Conservation (phyloP, 371 early-diverging fungal species). For the Blakeslea trispora region DNA sequence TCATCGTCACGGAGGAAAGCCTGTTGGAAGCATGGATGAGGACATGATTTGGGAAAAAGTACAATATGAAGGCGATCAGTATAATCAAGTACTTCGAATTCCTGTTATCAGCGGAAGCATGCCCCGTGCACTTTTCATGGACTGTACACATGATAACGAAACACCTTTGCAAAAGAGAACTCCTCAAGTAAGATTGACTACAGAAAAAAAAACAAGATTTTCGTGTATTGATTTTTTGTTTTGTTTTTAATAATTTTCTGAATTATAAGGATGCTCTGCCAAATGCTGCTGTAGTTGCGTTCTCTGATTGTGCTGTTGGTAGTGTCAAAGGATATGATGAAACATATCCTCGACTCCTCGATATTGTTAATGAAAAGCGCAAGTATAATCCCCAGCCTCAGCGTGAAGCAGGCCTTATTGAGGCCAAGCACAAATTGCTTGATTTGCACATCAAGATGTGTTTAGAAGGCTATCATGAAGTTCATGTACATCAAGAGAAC, state of each 20-base stretch:
- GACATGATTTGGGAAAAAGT: conserved; percentile 57
- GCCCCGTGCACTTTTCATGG: conserved; percentile 96
- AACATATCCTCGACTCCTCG: conserved; percentile 79
- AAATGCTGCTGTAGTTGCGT: conserved; percentile 88
- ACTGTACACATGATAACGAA: conserved; percentile 98
- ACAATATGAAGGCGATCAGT: conserved; percentile 43
- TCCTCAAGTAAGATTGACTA: conserved; percentile 40
- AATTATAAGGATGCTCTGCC: conserved; percentile 76
- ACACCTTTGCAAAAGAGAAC: conserved; percentile 90
- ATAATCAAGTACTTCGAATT: conserved; percentile 36
- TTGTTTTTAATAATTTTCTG: too few relatives aligned
- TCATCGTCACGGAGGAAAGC: conserved; percentile 89
- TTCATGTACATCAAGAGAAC: conserved; percentile 93
- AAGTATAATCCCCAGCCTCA: conserved; percentile 64
- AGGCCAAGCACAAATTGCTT: conserved; percentile 75
- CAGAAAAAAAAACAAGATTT: neutral
- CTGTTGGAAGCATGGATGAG: conserved; percentile 74
- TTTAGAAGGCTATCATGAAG: conserved; percentile 80
- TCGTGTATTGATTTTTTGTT: neutral
- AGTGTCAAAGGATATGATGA: conserved; percentile 97
- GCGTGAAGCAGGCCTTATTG: conserved; percentile 59
- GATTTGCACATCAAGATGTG: conserved; percentile 81
- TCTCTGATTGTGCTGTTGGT: conserved; percentile 90
- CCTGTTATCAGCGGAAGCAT: conserved; percentile 43
- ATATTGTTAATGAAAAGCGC: conserved; percentile 87